Evolutionary conservation across 495 filamentous ascomycete species (phyloP), one percentile per base, ranked within the genome.

Genomic region (Staphylotrichum tortipilum): DNA sequence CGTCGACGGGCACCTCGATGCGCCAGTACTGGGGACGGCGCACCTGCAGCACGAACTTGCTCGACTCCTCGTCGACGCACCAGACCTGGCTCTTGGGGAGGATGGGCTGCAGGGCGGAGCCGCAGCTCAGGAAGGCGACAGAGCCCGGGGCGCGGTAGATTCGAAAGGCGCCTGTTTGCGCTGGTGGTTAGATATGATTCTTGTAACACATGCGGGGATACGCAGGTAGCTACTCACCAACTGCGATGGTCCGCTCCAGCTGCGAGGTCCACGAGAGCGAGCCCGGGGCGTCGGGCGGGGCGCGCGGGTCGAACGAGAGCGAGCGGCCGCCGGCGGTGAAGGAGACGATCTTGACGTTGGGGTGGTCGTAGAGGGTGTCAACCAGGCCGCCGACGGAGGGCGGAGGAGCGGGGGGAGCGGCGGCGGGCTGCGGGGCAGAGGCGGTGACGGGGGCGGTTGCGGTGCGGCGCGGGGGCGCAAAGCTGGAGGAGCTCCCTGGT

Each of bases 21-120:
- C 89, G 81, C 73, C 91, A 95, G 60, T 89, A 94, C 39, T 83
- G 82, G 14, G 88, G 79, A 23, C 81, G 76, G 28, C 86, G 77
- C 44, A 92, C 85, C 47, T 87, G 83, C 52, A 95, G 59, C 6
- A 92, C 84, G 57, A 92, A 94, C 52, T 82, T 89, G 64, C 71
- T 74, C 30, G 82, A 83, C 33, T 82, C 80, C 37, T 85, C 84
- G 61, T 94, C 86, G 18, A 95, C 86, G 66, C 86, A 92, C 89
- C 89, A 95, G 52, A 82, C 92, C 61, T 92, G 86, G 17, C 85
- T 91, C 64, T 86, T 92, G 9, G 86, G 85, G 31, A 95, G 62
- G 37, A 95, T 91, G 38, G 89, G 82, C 55, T 86, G 85, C 9
- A 94, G 77, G 23, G 87, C 80, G 54, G 70, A 76, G 47, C 86